Evolutionary conservation across 1,284 basidiomycete species (phyloP).

Genomic region (Apiotrichum veenhuisii): DNA sequence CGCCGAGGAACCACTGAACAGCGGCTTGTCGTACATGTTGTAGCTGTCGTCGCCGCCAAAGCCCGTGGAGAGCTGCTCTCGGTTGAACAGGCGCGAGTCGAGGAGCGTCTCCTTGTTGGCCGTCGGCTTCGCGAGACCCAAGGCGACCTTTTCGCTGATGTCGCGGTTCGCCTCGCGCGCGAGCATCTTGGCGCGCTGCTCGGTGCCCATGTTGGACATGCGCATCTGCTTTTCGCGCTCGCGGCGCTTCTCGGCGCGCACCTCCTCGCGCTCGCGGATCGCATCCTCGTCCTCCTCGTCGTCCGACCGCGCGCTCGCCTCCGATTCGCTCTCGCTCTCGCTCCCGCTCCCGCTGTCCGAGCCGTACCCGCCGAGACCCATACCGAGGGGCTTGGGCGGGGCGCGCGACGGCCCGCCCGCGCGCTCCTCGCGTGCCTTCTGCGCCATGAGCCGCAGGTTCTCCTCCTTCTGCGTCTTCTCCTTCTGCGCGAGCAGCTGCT

Average conservation of each 20-base stretch:
- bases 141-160: constrained; percentile 97
- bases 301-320: constrained; percentile 38
- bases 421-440: constrained; percentile 91
- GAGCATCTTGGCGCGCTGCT: constrained; percentile 91
- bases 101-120: constrained; percentile 92
- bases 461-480: constrained; percentile 98
- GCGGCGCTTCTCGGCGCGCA: constrained; percentile 84
- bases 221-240: constrained; percentile 96
- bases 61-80: constrained; percentile 72
- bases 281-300: constrained; percentile 75
- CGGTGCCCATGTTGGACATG: constrained; percentile 98
- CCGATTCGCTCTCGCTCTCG: constrained; percentile 3
- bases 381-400: constrained; percentile 50
- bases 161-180: constrained; percentile 93
- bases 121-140: constrained; percentile 95
- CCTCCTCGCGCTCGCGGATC: constrained; percentile 77
- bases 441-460: constrained; percentile 86
- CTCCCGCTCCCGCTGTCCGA: constrained; percentile 55
- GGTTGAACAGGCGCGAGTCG: constrained; percentile 95
- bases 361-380: constrained; percentile 81
- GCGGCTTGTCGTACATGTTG: constrained; percentile 87
- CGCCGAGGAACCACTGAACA: constrained; percentile 93
- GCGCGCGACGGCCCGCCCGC: constrained; percentile 56
- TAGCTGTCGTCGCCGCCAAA: constrained; percentile 93
- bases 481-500: constrained; percentile 95